A percentile compares a stretch with the other conserved stretches of the same genome.
These are phyloP conservation scores for Cladophialophora chaetospira DNA, from an alignment of 2,329 filamentous ascomycete genomes.

Conservation along the genomic window DNA sequence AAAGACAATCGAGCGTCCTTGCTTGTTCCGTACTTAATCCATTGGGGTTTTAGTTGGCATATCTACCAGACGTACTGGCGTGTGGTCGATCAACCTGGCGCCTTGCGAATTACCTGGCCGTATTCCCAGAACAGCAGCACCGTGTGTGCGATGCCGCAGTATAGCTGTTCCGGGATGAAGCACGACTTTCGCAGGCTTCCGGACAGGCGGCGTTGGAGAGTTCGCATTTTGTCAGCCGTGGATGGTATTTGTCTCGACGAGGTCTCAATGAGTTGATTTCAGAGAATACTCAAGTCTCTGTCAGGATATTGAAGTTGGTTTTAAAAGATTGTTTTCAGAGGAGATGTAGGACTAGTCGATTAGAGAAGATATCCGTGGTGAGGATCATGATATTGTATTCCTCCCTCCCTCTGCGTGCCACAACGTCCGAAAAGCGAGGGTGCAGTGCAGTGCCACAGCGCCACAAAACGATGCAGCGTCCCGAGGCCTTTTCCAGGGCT, in stretches of 20 bases:
- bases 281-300: not conserved
- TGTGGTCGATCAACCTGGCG: slow-evolving; percentile 2
- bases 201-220: slow-evolving; percentile 3
- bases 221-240: slow-evolving; percentile 12
- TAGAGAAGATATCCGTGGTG: not conserved
- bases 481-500: not conserved
- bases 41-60: no score
- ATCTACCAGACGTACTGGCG: no score
- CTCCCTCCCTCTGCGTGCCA: not conserved
- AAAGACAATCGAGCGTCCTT: no score
- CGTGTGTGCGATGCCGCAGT: slow-evolving; percentile 8
- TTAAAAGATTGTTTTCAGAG: no score
- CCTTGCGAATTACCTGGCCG: not conserved
- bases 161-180: slow-evolving; percentile 9
- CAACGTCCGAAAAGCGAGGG: not conserved
- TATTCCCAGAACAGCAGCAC: slow-evolving; percentile 12
- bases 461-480: not conserved
- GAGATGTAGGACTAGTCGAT: no score
- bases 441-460: not conserved
- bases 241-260: not conserved
- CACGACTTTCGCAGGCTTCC: not conserved
- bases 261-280: no score
- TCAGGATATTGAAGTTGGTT: not conserved
- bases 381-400: not conserved
- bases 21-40: no score